Conservation (phyloP, 257 asterid genomes). For the Agastache rugosa region DNA sequence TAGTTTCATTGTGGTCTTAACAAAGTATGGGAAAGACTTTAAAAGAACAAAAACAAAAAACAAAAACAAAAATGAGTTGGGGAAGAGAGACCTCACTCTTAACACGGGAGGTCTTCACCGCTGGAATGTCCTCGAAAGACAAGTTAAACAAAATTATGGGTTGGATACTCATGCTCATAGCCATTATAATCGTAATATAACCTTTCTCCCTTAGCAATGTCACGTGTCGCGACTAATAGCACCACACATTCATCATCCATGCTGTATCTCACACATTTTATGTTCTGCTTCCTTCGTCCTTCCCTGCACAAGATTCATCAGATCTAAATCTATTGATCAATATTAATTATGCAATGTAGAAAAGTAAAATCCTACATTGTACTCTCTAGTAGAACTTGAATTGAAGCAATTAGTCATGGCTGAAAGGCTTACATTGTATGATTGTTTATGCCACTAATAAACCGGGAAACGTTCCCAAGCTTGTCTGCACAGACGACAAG, state of each 20-base stretch:
- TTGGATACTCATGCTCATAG: slow-evolving; percentile 86
- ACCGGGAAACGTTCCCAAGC: slow-evolving; percentile 84
- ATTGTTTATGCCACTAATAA: slow-evolving; percentile 86
- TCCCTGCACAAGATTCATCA: slow-evolving; percentile 59
- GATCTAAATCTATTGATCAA: neutral
- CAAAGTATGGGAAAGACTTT: neutral
- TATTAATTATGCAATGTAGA: neutral
- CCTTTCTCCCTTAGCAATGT: slow-evolving; percentile 83
- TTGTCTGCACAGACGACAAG: slow-evolving; percentile 88
- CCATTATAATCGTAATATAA: slow-evolving; percentile 89
- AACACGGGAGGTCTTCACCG: too few relatives aligned
- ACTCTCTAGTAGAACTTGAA: neutral
- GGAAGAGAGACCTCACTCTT: too few relatives aligned
- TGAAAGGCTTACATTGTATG: slow-evolving; percentile 65
- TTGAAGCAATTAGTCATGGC: slow-evolving; percentile 24
- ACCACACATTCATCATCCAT: slow-evolving; percentile 69
- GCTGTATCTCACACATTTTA: slow-evolving; percentile 78
- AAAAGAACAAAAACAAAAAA: too few relatives aligned
- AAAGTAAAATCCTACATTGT: too few relatives aligned
- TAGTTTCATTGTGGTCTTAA: neutral
- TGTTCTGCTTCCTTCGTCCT: slow-evolving; percentile 81
- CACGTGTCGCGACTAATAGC: slow-evolving; percentile 77
- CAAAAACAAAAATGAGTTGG: too few relatives aligned
- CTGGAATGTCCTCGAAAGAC: neutral
- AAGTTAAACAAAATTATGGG: slow-evolving; percentile 61